Conservation (phyloP, 2,329 filamentous ascomycete genomes). For the Penicillium sp. region DNA sequence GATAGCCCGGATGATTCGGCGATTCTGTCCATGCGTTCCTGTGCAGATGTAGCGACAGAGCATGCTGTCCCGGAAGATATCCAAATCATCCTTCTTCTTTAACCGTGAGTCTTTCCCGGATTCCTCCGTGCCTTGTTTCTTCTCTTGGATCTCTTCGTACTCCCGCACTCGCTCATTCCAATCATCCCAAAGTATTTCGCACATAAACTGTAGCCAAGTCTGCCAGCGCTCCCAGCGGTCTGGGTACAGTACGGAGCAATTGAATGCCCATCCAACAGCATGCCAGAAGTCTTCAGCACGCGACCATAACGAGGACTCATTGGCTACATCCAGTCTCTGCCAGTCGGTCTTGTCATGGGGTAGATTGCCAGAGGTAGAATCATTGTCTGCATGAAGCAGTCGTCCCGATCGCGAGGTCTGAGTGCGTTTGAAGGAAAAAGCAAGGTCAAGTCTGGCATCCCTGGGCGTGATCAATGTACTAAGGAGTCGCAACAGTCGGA, state of each 20-base stretch:
- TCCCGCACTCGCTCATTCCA: slow-evolving; percentile 35
- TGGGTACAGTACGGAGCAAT: slow-evolving; percentile 70
- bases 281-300: slow-evolving; percentile 86
- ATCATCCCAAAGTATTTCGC: slow-evolving; percentile 43
- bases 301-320: slow-evolving; percentile 63
- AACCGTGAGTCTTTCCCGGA: slow-evolving; percentile 1
- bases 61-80: slow-evolving; percentile 36
- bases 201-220: slow-evolving; percentile 70
- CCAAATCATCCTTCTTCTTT: slow-evolving; percentile 5
- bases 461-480: slow-evolving; percentile 62
- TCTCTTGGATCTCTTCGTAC: slow-evolving; percentile 25
- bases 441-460: slow-evolving; percentile 63
- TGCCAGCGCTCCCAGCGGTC: slow-evolving; percentile 77
- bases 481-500: slow-evolving; percentile 65
- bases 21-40: slow-evolving; percentile 30
- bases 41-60: slow-evolving; percentile 41
- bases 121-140: slow-evolving; percentile 20
- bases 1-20: slow-evolving; percentile 44
- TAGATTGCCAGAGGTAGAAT: slow-evolving; percentile 7
- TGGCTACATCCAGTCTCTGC: slow-evolving; percentile 57
- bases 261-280: slow-evolving; percentile 85
- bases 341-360: slow-evolving; percentile 47
- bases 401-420: slow-evolving; percentile 30
- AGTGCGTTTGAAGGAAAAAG: slow-evolving; percentile 61
- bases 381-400: slow-evolving; percentile 23